These are phyloP conservation scores for Centaurea solstitialis DNA, from an alignment of 129 eudicot genomes.

Conservation along the genomic window DNA sequence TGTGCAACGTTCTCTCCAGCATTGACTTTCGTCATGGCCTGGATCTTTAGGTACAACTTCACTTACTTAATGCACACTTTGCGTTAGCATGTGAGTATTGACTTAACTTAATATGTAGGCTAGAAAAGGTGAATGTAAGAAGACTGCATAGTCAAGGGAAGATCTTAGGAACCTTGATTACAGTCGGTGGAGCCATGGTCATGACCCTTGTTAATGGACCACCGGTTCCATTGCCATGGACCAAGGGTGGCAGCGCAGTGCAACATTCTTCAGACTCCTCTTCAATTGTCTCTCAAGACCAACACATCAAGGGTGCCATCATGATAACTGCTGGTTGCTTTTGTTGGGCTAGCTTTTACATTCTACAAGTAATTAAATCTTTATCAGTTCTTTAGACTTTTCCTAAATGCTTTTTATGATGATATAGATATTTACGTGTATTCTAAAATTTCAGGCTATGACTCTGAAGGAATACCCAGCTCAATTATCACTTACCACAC, in stretches of 20 bases:
- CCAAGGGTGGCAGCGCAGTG: conserved; percentile 22
- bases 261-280: conserved; percentile 23
- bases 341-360: conserved; percentile 59
- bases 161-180: conserved; percentile 69
- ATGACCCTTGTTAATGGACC: conserved; percentile 79
- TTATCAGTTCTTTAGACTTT: neutral
- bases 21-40: conserved; percentile 66
- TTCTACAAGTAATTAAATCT: conserved; percentile 34
- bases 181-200: conserved; percentile 88
- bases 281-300: conserved; percentile 21
- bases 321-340: conserved; percentile 74
- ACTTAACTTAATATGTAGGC: conserved; percentile 33
- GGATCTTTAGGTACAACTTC: conserved; percentile 51
- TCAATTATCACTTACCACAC: conserved; percentile 57
- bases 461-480: conserved; percentile 70
- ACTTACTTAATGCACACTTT: neutral
- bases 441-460: conserved; percentile 42
- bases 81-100: neutral
- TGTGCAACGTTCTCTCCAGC: conserved; percentile 77
- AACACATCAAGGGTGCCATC: conserved; percentile 64
- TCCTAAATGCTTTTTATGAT: neutral
- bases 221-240: conserved; percentile 59
- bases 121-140: conserved; percentile 64
- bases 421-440: neutral
- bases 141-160: conserved; percentile 73